Conservation (phyloP, 78 protist species). For the Mantamonas sphyraenae region DNA sequence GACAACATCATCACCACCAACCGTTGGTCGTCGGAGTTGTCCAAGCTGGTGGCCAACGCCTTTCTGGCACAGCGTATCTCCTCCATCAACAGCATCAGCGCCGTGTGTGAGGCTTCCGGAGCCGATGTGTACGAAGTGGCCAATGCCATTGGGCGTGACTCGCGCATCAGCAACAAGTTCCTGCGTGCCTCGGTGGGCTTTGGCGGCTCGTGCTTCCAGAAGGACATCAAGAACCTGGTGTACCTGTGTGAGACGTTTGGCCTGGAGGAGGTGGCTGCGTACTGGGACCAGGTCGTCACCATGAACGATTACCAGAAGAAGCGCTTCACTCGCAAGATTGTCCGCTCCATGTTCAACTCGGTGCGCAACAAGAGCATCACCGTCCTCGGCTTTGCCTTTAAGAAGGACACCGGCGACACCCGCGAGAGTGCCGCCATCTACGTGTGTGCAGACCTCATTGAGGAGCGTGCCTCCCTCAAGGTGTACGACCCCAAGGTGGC, state of each 20-base stretch:
- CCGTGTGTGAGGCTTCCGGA: conserved; percentile 85
- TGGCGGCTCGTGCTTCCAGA: conserved; percentile 77
- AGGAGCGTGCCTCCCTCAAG: conserved; percentile 75
- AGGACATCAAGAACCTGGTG: conserved; percentile 87
- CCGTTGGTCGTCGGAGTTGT: conserved; percentile 77
- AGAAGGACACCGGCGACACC: conserved; percentile 90
- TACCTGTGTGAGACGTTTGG: conserved; percentile 64
- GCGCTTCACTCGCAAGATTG: conserved; percentile 67
- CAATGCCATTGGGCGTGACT: conserved; percentile 65
- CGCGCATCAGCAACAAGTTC: conserved; percentile 77
- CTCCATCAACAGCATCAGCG: conserved; percentile 76
- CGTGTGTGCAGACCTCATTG: conserved; percentile 47
- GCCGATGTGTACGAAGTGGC: conserved; percentile 87
- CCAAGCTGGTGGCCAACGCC: conserved; percentile 93
- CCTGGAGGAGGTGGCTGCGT: conserved; percentile 79
- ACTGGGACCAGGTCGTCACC: conserved; percentile 75
- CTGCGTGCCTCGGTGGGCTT: conserved; percentile 74
- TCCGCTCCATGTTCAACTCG: conserved; percentile 72
- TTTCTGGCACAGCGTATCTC: conserved; percentile 94
- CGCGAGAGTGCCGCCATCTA: conserved; percentile 78
- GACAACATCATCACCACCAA: conserved; percentile 67
- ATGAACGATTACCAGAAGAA: conserved; percentile 83
- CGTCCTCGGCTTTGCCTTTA: conserved; percentile 87
- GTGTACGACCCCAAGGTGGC: conserved; percentile 90
- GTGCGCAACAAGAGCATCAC: conserved; percentile 71